Evolutionary conservation across 768 basidiomycete species (phyloP).

Genomic region (Bullera alba): DNA sequence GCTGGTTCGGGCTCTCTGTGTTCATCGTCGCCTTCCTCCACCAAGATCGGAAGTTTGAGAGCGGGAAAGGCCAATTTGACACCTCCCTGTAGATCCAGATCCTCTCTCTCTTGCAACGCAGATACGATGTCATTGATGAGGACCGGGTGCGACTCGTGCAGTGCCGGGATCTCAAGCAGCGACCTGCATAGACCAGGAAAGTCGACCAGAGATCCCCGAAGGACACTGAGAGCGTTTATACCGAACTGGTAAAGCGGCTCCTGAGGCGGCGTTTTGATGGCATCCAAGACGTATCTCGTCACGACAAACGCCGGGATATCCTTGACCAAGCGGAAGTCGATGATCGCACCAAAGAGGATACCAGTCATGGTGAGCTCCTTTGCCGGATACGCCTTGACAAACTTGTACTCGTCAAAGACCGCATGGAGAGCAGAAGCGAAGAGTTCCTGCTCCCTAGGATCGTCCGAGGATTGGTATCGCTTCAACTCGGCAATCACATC

Average conservation of each 20-base stretch:
- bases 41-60: conserved; percentile 27
- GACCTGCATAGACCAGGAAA: conserved; percentile 91
- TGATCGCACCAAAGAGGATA: conserved; percentile 90
- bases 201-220: conserved; percentile 77
- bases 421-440: conserved; percentile 99
- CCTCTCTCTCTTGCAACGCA: conserved; percentile 52
- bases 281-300: conserved; percentile 91
- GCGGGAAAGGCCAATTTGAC: conserved; percentile 42
- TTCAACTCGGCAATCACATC: conserved; percentile 85
- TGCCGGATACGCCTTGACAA: conserved; percentile 91
- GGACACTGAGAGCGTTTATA: conserved; percentile 76
- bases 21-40: conserved; percentile 52
- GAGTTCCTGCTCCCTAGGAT: conserved; percentile 81
- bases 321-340: conserved; percentile 86
- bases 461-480: conserved; percentile 72
- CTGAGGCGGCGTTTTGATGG: conserved; percentile 81
- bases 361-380: conserved; percentile 94
- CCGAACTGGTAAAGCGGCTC: conserved; percentile 79
- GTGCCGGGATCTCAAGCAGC: conserved; percentile 74
- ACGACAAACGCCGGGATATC: conserved; percentile 92
- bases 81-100: conserved; percentile 48
- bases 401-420: conserved; percentile 99
- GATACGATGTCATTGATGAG: conserved; percentile 64
- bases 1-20: conserved; percentile 69
- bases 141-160: conserved; percentile 78